phyloP scores from a whole-genome alignment of 2,329 filamentous ascomycete genomes.

The Colletotrichum melonis region DNA sequence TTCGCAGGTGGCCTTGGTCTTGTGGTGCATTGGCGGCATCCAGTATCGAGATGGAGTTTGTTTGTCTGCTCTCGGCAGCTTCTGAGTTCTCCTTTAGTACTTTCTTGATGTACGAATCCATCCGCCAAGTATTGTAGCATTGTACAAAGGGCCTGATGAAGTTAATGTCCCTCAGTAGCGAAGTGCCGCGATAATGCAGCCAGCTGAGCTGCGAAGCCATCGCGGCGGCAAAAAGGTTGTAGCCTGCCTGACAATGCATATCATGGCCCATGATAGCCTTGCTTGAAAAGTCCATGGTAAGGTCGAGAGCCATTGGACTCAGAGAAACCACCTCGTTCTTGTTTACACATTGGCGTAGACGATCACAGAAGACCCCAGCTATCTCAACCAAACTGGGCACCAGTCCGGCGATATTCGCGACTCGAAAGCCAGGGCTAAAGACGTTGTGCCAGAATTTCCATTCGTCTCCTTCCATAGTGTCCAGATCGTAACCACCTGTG shows the following conservation, averaged over 20 bases:
- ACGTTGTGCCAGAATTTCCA: conserved; percentile 22
- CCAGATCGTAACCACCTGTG: conserved; percentile 16
- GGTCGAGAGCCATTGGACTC: background rate
- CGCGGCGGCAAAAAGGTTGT: conserved; percentile 19
- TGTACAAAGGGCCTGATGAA: conserved; percentile 16
- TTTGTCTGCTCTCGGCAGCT: background rate
- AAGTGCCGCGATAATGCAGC: conserved; percentile 9
- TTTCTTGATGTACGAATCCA: conserved; percentile 17
- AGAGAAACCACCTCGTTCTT: background rate
- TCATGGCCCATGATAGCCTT: conserved; percentile 21
- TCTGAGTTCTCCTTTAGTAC: background rate
- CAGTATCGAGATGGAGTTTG: background rate
- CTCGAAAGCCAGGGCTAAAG: conserved; percentile 20
- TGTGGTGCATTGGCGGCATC: background rate
- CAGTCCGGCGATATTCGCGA: background rate
- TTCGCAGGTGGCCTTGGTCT: background rate
- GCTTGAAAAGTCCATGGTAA: conserved; percentile 23
- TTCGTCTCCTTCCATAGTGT: conserved; percentile 22
- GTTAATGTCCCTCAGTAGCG: conserved; percentile 9
- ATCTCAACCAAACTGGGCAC: conserved; percentile 14
- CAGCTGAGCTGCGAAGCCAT: conserved; percentile 17
- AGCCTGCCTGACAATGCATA: conserved; percentile 13
- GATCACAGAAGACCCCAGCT: conserved; percentile 2
- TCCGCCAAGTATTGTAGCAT: conserved; percentile 17
- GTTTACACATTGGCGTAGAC: background rate